phyloP scores from a whole-genome alignment of 768 basidiomycete species.

The Pleurotus cornucopiae region DNA sequence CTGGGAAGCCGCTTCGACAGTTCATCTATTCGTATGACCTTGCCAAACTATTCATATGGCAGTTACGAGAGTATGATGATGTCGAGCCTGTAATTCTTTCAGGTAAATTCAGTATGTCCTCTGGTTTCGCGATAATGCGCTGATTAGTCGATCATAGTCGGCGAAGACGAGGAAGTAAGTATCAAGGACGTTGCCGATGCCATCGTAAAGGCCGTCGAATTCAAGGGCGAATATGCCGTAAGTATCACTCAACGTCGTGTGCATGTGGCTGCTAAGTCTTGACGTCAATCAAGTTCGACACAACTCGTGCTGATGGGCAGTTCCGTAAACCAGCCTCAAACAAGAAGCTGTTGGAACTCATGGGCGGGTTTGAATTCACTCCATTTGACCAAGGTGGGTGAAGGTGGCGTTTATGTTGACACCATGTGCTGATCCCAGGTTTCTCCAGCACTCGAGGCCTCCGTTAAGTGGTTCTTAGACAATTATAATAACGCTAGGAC shows the following conservation, averaged over 20 bases:
- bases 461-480: conserved; percentile 83
- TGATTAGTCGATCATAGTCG: conserved; percentile 45
- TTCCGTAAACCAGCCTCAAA: conserved; percentile 97
- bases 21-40: conserved; percentile 97
- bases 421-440: too few relatives aligned
- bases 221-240: conserved; percentile 73
- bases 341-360: conserved; percentile 71
- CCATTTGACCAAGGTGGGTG: conserved; percentile 76
- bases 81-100: conserved; percentile 93
- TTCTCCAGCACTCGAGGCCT: conserved; percentile 61
- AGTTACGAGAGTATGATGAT: conserved; percentile 84
- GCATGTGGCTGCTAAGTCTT: background rate
- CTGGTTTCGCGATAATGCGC: background rate
- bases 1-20: conserved; percentile 91
- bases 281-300: conserved; percentile 65
- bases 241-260: conserved; percentile 16
- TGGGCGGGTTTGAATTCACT: conserved; percentile 85
- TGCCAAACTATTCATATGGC: conserved; percentile 93
- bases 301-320: conserved; percentile 83
- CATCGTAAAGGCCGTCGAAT: conserved; percentile 82
- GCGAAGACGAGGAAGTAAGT: conserved; percentile 91
- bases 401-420: too few relatives aligned
- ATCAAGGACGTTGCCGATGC: conserved; percentile 88
- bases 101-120: conserved; percentile 35
- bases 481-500: conserved; percentile 75